Conservation (phyloP, 192 early-diverging fungal species). For the Pilobolus umbonatus region DNA sequence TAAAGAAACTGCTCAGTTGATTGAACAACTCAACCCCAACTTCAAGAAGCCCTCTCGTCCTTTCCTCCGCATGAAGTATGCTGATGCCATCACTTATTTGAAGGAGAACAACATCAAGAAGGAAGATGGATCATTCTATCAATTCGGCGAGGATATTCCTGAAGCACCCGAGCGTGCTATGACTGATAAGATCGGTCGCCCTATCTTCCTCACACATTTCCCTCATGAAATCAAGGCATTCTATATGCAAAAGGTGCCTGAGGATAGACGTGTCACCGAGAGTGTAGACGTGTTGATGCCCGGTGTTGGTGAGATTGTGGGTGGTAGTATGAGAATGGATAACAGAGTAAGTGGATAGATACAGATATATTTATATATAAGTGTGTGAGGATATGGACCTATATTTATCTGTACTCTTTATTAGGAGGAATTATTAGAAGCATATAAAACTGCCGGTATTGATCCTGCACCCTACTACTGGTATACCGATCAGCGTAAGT, state of each 20-base stretch:
- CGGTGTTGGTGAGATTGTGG: conserved; percentile 96
- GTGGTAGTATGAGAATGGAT: conserved; percentile 96
- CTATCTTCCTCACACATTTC: conserved; percentile 94
- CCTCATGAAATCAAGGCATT: conserved; percentile 98
- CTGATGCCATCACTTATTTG: conserved; percentile 93
- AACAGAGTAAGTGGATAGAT: conserved; percentile 54
- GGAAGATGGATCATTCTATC: conserved; percentile 84
- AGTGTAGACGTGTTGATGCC: conserved; percentile 98
- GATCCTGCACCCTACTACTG: conserved; percentile 97
- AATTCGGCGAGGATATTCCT: conserved; percentile 99
- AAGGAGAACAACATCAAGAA: conserved; percentile 87
- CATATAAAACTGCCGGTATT: conserved; percentile 51
- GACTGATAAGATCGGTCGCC: conserved; percentile 96
- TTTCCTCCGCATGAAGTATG: conserved; percentile 94
- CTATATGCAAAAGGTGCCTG: conserved; percentile 94
- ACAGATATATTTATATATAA: no score
- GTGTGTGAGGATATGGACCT: background rate
- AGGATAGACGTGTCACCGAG: conserved; percentile 86
- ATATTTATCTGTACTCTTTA: no score
- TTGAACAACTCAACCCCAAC: conserved; percentile 87
- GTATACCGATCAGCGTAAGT: conserved; percentile 99
- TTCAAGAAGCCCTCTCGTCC: conserved; percentile 82
- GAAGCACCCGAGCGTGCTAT: conserved; percentile 96
- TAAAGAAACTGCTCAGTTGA: conserved; percentile 65
- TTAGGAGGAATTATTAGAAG: conserved; percentile 34